These are phyloP conservation scores for Sporothrix humicola DNA, from an alignment of 2,329 filamentous ascomycete species.

Conservation along the genomic window DNA sequence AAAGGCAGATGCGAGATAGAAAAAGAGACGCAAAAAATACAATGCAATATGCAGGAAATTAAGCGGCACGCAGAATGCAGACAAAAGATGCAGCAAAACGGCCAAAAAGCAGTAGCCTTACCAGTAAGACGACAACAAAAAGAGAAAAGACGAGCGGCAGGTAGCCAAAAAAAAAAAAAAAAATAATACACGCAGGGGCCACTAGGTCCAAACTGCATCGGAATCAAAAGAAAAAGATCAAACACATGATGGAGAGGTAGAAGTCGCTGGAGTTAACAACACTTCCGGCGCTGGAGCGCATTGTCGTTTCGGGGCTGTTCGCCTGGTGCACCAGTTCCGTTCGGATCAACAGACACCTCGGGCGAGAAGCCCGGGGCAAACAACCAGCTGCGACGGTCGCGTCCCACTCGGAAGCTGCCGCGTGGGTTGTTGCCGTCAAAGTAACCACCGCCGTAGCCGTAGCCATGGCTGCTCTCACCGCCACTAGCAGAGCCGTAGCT, in stretches of 20 bases:
- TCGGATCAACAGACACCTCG: slow-evolving; percentile 55
- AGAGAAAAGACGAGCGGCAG: neutral
- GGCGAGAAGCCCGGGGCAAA: slow-evolving; percentile 62
- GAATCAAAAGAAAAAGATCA: neutral
- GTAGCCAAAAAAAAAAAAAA: neutral
- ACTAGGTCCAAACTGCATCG: neutral
- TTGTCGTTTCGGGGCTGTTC: slow-evolving; percentile 29
- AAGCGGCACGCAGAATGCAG: neutral
- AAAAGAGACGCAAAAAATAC: neutral
- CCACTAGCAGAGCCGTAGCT: slow-evolving; percentile 30
- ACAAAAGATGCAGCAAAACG: neutral
- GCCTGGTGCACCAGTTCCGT: slow-evolving; percentile 39
- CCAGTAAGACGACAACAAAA: neutral
- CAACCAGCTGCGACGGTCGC: slow-evolving; percentile 64
- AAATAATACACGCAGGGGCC: slow-evolving; percentile 25
- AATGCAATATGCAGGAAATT: neutral
- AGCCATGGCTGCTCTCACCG: slow-evolving; percentile 32
- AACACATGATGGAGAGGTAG: neutral
- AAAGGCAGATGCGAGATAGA: neutral
- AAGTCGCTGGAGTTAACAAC: slow-evolving; percentile 33
- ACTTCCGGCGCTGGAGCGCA: slow-evolving; percentile 28
- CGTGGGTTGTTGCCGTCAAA: slow-evolving; percentile 57
- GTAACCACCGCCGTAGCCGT: slow-evolving; percentile 47
- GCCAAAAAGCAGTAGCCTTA: neutral
- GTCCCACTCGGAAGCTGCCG: slow-evolving; percentile 62